phyloP scores from a whole-genome alignment of 1,284 basidiomycete genomes.

The Stygiomarasmius scandens region DNA sequence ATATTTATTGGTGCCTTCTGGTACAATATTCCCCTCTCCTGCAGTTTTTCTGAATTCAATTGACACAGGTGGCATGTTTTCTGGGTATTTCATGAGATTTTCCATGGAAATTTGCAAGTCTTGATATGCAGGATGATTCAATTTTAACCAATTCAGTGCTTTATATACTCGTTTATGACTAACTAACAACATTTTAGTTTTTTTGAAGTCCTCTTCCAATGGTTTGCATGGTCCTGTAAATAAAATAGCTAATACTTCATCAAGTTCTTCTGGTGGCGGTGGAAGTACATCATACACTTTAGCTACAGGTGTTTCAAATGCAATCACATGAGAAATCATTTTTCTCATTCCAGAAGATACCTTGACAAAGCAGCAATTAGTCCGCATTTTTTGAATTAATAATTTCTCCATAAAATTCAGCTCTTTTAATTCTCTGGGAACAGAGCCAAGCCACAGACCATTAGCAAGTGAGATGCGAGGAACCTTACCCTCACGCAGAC shows the following conservation, averaged over 20 bases:
- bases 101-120: no score
- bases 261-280: constrained; percentile 33
- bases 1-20: constrained; percentile 14
- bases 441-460: constrained; percentile 39
- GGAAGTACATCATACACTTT: constrained; percentile 37
- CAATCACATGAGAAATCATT: constrained; percentile 37
- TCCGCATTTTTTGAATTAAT: no score
- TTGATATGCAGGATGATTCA: no score
- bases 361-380: no score
- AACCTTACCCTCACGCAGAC: constrained; percentile 21
- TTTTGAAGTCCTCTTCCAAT: no score
- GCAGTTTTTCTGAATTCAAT: constrained; percentile 26
- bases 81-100: no score
- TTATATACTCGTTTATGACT: no score
- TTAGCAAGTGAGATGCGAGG: constrained; percentile 33
- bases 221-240: constrained; percentile 34
- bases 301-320: constrained; percentile 33
- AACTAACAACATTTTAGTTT: no score
- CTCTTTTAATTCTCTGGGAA: constrained; percentile 29
- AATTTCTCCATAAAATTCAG: constrained; percentile 37
- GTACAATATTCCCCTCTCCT: constrained; percentile 14
- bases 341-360: no score
- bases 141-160: no score
- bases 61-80: no score
- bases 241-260: constrained; percentile 37